These are phyloP conservation scores for Trichoderma gracile DNA, from an alignment of 2,329 filamentous ascomycete genomes.

Conservation along the genomic window DNA sequence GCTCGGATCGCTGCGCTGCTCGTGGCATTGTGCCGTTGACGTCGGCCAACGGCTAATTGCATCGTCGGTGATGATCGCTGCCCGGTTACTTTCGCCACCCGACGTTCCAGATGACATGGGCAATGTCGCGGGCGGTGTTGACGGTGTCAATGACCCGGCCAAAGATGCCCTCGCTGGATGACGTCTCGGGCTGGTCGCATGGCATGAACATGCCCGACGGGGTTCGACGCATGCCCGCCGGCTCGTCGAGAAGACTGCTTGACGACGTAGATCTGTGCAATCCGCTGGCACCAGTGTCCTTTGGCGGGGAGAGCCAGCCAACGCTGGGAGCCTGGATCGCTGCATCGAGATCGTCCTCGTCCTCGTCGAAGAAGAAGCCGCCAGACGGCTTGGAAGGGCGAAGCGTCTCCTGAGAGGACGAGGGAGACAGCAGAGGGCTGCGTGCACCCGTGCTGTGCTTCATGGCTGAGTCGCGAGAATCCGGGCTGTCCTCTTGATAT, in stretches of 20 bases:
- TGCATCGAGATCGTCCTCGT: slow-evolving; percentile 54
- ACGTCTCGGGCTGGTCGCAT: slow-evolving; percentile 70
- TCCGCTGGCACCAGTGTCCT: slow-evolving; percentile 33
- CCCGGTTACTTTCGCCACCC: slow-evolving; percentile 58
- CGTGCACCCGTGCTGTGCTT: slow-evolving; percentile 56
- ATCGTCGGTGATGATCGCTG: background rate
- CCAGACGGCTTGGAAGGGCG: slow-evolving; percentile 67
- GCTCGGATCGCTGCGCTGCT: slow-evolving; percentile 14
- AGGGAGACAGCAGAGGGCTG: slow-evolving; percentile 63
- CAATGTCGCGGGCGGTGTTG: slow-evolving; percentile 70
- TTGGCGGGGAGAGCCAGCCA: slow-evolving; percentile 37
- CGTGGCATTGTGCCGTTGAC: background rate
- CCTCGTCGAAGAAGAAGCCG: slow-evolving; percentile 63
- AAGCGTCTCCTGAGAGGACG: slow-evolving; percentile 80
- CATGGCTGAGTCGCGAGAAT: slow-evolving; percentile 62
- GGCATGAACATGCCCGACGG: slow-evolving; percentile 91
- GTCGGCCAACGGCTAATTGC: slow-evolving; percentile 8
- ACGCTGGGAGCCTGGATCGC: slow-evolving; percentile 34
- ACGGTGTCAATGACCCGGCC: slow-evolving; percentile 80
- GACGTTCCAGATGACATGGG: slow-evolving; percentile 71
- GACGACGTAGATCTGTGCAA: slow-evolving; percentile 53
- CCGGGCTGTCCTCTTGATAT: slow-evolving; percentile 74
- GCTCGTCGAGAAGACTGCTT: slow-evolving; percentile 51
- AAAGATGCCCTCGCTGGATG: slow-evolving; percentile 64
- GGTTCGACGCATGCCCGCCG: slow-evolving; percentile 70